Evolutionary conservation across 2,329 filamentous ascomycete species (phyloP).

Genomic region (Colletotrichum kahawae): DNA sequence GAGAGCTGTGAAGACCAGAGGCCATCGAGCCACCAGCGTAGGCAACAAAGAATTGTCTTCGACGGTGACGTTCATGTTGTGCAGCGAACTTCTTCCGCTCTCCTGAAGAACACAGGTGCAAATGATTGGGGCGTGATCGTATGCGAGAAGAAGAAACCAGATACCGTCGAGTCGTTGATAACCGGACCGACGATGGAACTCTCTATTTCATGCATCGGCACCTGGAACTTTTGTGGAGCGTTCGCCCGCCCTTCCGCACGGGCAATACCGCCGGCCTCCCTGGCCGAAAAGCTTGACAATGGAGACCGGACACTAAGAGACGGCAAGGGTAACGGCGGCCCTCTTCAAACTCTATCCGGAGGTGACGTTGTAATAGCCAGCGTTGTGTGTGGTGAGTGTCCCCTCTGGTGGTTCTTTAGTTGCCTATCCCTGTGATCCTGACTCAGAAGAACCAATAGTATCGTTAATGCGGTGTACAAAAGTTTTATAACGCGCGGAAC

Average conservation of each 20-base stretch:
- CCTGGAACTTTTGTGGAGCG: neutral
- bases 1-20: neutral
- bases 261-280: neutral
- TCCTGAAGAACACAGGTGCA: neutral
- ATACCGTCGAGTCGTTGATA: neutral
- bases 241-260: neutral
- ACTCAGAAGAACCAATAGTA: neutral
- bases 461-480: neutral
- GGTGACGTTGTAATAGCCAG: neutral
- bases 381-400: neutral
- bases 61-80: neutral
- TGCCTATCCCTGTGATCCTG: neutral
- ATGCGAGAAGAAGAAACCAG: neutral
- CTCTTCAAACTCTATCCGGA: neutral
- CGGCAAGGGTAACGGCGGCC: neutral
- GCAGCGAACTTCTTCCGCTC: neutral
- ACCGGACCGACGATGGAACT: neutral
- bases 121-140: neutral
- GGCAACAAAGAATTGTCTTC: neutral
- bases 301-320: neutral
- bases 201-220: neutral
- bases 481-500: neutral
- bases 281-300: neutral
- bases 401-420: neutral
- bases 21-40: neutral